phyloP scores from a whole-genome alignment of 306 rosid species.

The Rosa multiflora region DNA sequence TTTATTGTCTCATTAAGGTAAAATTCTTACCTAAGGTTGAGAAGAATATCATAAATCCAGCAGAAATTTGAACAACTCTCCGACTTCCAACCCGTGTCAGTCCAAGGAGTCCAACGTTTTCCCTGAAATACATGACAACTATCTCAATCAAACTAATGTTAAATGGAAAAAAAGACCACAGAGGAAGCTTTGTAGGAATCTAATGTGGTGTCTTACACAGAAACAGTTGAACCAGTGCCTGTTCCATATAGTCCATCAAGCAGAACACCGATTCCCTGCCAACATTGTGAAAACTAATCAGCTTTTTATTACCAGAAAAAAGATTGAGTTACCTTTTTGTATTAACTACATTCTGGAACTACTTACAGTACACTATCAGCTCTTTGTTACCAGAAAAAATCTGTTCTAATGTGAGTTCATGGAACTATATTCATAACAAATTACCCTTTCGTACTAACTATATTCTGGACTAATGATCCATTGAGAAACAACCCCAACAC shows the following conservation, averaged over 20 bases:
- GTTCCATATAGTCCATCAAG: constrained; percentile 94
- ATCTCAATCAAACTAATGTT: constrained; percentile 21
- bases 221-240: constrained; percentile 83
- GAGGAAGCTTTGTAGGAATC: constrained; percentile 15
- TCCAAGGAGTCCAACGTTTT: constrained; percentile 97
- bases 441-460: not conserved
- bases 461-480: not conserved
- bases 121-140: constrained; percentile 50
- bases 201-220: constrained; percentile 70
- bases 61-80: constrained; percentile 90
- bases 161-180: constrained; percentile 4
- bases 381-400: not conserved
- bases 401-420: not conserved
- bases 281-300: constrained; percentile 12
- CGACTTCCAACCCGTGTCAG: constrained; percentile 97
- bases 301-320: not conserved
- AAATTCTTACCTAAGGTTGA: constrained; percentile 66
- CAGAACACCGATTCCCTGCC: constrained; percentile 80
- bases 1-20: not conserved
- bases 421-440: not conserved
- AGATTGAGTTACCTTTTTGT: not conserved
- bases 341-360: not conserved
- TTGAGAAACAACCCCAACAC: not conserved
- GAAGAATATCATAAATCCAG: constrained; percentile 98
- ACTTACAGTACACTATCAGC: not conserved